Evolutionary conservation across 768 basidiomycete species (phyloP), one percentile per base, ranked within the genome.

Genomic region (Serendipita sp.): DNA sequence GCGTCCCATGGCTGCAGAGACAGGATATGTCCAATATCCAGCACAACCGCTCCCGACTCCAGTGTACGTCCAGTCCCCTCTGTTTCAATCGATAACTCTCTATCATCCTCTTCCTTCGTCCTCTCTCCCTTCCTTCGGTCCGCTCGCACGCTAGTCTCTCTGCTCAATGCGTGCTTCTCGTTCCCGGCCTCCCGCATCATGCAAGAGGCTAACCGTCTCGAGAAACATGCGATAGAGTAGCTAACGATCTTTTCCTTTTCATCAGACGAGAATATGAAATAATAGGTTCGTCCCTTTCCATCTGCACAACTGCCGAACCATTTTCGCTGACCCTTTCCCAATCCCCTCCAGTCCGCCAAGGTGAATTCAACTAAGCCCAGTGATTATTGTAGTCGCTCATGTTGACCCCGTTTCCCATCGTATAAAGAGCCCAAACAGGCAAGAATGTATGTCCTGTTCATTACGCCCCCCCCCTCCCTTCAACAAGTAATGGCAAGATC

Each of bases 371-470:
- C 23, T 23, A 23, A 23, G 23, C 23, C 23, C 23, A 23, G 23
- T 23, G 23, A 23, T 23, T 23, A 23, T 23, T 23, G 23, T n/a
- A 33, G 46, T 66, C n/a, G 8, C 64, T 31, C 64, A 65, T 64
- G 70, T 74, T 92, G 91, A 72, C 82, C 87, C 65, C 94, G 23
- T 23, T 23, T 23, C 23, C 23, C 23, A 23, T 23, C 23, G 23
- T 23, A 23, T 23, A 23, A 23, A 94, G 88, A 95, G 74, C 92
- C 92, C 2, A 91, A 92, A 74, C 91, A 93, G 74, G 73, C 73
- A 3, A 65, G 73, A 45, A 71, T 73, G 72, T 72, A 69, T 50
- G 71, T 71, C 37, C 69, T 69, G 11, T 36, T 40, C n/a, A 40
- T 44, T 43, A 10, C 44, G 23, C 65, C 44, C 67, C 43, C 4